Conservation (phyloP, 2,329 filamentous ascomycete species). For the Sarocladium strictum region DNA sequence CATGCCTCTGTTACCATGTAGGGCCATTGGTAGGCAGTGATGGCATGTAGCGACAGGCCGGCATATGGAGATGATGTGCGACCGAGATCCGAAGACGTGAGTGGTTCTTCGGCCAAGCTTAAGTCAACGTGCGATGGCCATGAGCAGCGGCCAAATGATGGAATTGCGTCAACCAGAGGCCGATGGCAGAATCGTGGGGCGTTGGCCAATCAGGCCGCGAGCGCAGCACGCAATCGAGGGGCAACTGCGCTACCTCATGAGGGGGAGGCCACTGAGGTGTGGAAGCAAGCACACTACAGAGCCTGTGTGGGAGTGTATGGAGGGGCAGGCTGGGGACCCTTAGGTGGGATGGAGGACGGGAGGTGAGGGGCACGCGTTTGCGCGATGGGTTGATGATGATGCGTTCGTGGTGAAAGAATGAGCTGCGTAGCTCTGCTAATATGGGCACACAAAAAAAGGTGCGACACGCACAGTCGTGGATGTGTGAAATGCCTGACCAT, state of each 20-base stretch:
- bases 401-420: neutral
- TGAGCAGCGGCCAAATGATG: neutral
- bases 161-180: slow-evolving; percentile 23
- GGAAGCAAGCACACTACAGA: neutral
- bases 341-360: neutral
- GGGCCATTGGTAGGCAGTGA: neutral
- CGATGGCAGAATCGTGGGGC: slow-evolving; percentile 20
- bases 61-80: neutral
- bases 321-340: neutral
- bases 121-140: neutral
- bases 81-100: neutral
- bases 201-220: slow-evolving; percentile 19
- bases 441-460: no score
- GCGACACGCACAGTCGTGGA: no score
- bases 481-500: no score
- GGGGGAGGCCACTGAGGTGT: neutral
- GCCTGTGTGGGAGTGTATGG: neutral
- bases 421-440: no score
- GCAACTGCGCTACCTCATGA: neutral
- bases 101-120: neutral
- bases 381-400: neutral
- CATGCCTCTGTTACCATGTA: neutral
- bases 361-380: slow-evolving; percentile 1
- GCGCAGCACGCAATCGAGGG: slow-evolving; percentile 23
- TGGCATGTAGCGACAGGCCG: neutral